Evolutionary conservation across 106 monocot genomes (phyloP), one percentile per base, ranked within the genome.

Genomic region (Dendrobium huoshanense): DNA sequence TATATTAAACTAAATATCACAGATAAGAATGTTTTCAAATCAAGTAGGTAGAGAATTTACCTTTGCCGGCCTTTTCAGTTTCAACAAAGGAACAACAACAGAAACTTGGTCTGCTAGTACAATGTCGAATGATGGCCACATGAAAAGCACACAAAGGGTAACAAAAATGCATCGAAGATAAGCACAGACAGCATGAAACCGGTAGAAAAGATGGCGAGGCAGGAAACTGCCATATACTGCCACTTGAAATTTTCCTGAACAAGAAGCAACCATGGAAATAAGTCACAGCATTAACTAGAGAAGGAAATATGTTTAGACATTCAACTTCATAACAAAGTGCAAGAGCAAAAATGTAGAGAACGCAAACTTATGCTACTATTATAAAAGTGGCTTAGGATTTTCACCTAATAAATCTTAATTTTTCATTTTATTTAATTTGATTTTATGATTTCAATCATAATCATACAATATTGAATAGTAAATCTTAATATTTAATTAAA

Each of bases 131-230:
- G 91, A 78, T 40, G 87, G 83, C 98, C 95, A 92, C 75, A 88
- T 56, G 70, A 98, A 79, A 83, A 98, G 86, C 54, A 98, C 88
- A 75, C 91, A 90, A 17, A 98, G 77, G 45, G 91, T 95, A 80
- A 98, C 94, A 82, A 89, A 98, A 43, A 98, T 87, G 78, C 94
- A 98, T 43, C 98, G 87, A 48, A 98, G 64, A 85, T 95, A 98
- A 49, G 92, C 94, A 82, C 92, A 95, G 41, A 98, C 77, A 65
- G 91, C 94, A 87, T 98, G 98, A 59, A 98, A 98, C 33, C 82
- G 82, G 74, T 91, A 91, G 80, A 94, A 88, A 79, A 98, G 75
- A 81, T 98, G 94, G 54, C 97, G 92, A 65, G 97, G 97, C 72
- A 94, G 73, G 78, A 98, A 98, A 73, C 88, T 88, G 82, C 98